These are phyloP conservation scores for Sinapis alba DNA, from an alignment of 441 rosid species.

Conservation along the genomic window DNA sequence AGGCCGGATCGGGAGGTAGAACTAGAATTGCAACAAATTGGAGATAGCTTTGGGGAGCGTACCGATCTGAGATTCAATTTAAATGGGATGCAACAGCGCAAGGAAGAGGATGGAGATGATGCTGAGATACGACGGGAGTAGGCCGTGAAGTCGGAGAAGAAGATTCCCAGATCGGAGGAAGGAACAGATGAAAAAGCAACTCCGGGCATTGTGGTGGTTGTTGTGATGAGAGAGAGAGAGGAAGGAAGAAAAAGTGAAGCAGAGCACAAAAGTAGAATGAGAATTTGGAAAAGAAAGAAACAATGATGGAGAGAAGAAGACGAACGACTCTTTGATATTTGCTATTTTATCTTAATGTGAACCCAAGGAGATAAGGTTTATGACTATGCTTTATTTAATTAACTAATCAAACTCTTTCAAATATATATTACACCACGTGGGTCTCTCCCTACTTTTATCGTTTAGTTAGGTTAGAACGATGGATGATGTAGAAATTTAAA, in stretches of 20 bases:
- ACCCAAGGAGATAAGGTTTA: constrained; percentile 28
- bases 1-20: constrained; percentile 46
- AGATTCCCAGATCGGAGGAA: constrained; percentile 23
- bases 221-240: constrained; percentile 9
- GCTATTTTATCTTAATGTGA: constrained; percentile 3
- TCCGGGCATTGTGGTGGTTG: constrained; percentile 36
- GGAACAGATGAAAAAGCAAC: constrained; percentile 25
- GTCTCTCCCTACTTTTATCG: background rate
- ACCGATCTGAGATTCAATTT: constrained; percentile 34
- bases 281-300: background rate
- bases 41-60: constrained; percentile 32
- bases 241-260: constrained; percentile 13
- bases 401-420: constrained; percentile 2
- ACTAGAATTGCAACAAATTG: constrained; percentile 50
- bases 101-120: constrained; percentile 30
- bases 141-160: constrained; percentile 21
- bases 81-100: constrained; percentile 40
- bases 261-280: constrained; percentile 30
- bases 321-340: background rate
- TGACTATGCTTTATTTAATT: constrained; percentile 1
- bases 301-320: constrained; percentile 30
- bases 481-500: background rate
- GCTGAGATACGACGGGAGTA: constrained; percentile 26
- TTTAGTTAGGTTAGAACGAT: background rate
- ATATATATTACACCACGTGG: constrained; percentile 15